Percentiles rank a stretch among this genome's conserved stretches.
phyloP scores from a whole-genome alignment of 2,329 filamentous ascomycete genomes.

The Botryotinia convoluta region DNA sequence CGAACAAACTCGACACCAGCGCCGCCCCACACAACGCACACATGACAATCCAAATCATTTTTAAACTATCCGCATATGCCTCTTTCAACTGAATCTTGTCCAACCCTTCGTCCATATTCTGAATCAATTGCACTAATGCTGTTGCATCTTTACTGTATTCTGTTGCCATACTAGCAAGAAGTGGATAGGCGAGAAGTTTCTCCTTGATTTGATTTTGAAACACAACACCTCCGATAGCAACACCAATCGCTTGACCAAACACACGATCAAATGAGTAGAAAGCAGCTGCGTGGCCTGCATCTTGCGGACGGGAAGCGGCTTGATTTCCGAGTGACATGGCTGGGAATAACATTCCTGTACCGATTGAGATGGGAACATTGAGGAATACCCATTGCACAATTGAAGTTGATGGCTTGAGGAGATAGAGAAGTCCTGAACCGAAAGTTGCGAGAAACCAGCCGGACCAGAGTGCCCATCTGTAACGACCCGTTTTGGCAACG shows the following conservation, averaged over 20 bases:
- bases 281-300: conserved; percentile 59
- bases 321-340: conserved; percentile 63
- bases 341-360: conserved; percentile 63
- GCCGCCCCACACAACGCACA: conserved; percentile 50
- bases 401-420: conserved; percentile 50
- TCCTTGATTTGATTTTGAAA: conserved; percentile 59
- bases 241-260: conserved; percentile 63
- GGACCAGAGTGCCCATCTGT: conserved; percentile 52
- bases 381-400: conserved; percentile 58
- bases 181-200: conserved; percentile 31
- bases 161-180: conserved; percentile 29
- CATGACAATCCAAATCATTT: conserved; percentile 56
- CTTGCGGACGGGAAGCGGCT: conserved; percentile 53
- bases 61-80: conserved; percentile 53
- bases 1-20: conserved; percentile 48
- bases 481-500: conserved; percentile 55
- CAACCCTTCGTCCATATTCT: conserved; percentile 35
- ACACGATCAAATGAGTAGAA: conserved; percentile 67
- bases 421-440: conserved; percentile 54
- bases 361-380: conserved; percentile 57
- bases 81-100: conserved; percentile 47
- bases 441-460: conserved; percentile 61
- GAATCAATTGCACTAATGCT: conserved; percentile 33
- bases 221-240: conserved; percentile 64
- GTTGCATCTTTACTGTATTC: conserved; percentile 36